Evolutionary conservation across 192 early-diverging fungal genomes (phyloP).

Genomic region (Coemansia sp.): DNA sequence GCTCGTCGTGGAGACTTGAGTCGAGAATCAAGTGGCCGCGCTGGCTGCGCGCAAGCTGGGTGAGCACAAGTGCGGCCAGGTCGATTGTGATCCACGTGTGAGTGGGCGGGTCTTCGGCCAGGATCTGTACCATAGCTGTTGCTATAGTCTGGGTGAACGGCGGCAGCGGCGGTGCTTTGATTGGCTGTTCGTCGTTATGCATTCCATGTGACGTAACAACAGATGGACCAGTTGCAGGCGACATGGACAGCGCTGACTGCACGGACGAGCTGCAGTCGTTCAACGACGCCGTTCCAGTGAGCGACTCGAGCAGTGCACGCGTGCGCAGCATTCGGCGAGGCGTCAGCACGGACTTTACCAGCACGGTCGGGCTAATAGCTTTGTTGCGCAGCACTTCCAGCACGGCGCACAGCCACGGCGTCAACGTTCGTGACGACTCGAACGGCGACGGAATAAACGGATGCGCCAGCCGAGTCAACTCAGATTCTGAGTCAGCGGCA

Average conservation of each 20-base stretch:
- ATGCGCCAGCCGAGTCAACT: background rate
- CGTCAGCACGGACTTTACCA: slow-evolving; percentile 45
- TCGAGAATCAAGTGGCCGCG: slow-evolving; percentile 27
- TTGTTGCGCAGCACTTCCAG: slow-evolving; percentile 47
- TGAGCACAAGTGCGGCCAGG: slow-evolving; percentile 33
- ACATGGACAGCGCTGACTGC: slow-evolving; percentile 8
- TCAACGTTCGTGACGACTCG: slow-evolving; percentile 37
- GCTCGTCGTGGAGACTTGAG: slow-evolving; percentile 17
- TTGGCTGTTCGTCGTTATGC: background rate
- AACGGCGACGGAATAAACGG: slow-evolving; percentile 46
- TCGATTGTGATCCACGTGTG: slow-evolving; percentile 37
- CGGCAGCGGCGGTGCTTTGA: slow-evolving; percentile 8
- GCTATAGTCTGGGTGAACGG: slow-evolving; percentile 26
- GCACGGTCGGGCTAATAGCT: slow-evolving; percentile 44
- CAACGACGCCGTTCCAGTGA: slow-evolving; percentile 27
- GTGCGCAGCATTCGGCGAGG: slow-evolving; percentile 51
- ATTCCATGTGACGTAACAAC: background rate
- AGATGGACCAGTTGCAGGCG: slow-evolving; percentile 2
- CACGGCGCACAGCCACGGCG: slow-evolving; percentile 44
- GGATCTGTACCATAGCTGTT: slow-evolving; percentile 37
- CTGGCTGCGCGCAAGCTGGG: slow-evolving; percentile 19
- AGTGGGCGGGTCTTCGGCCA: slow-evolving; percentile 23
- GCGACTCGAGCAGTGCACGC: slow-evolving; percentile 42
- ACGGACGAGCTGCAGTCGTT: slow-evolving; percentile 34
- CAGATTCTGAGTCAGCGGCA: slow-evolving; percentile 1